Conservation (phyloP, 768 basidiomycete species). For the Pisolithus orientalis region DNA sequence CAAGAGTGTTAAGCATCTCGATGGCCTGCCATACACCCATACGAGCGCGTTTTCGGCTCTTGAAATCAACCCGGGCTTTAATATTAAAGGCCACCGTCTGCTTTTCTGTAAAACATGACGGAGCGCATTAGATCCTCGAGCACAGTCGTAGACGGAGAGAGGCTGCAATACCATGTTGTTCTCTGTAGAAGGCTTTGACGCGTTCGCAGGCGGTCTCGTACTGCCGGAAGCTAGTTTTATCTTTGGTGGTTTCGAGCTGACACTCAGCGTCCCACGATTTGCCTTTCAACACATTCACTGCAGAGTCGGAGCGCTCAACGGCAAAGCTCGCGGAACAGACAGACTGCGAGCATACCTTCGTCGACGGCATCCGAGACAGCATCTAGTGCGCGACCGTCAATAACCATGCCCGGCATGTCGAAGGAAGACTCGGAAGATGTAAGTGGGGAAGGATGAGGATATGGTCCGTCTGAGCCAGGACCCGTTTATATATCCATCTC, state of each 20-base stretch:
- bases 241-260: conserved; percentile 35
- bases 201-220: conserved; percentile 74
- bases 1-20: conserved; percentile 78
- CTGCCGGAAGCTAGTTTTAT: conserved; percentile 65
- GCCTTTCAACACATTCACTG: conserved; percentile 68
- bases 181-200: conserved; percentile 71
- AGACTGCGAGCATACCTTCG: conserved; percentile 30
- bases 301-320: neutral
- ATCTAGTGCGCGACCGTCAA: conserved; percentile 33
- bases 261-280: conserved; percentile 8
- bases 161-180: conserved; percentile 51
- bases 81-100: conserved; percentile 86
- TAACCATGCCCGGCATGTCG: conserved; percentile 21
- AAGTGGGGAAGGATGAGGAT: neutral
- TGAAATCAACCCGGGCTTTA: conserved; percentile 68
- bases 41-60: conserved; percentile 56
- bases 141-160: too few relatives aligned
- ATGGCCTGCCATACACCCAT: conserved; percentile 88
- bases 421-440: neutral
- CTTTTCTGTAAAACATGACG: conserved; percentile 48
- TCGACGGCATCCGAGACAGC: conserved; percentile 43
- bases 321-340: neutral
- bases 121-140: neutral
- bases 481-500: too few relatives aligned
- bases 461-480: neutral